A percentile compares a stretch with the other conserved stretches of the same genome.
phyloP scores from a whole-genome alignment of 257 asterid species.

The Jaltomata sinuosa region DNA sequence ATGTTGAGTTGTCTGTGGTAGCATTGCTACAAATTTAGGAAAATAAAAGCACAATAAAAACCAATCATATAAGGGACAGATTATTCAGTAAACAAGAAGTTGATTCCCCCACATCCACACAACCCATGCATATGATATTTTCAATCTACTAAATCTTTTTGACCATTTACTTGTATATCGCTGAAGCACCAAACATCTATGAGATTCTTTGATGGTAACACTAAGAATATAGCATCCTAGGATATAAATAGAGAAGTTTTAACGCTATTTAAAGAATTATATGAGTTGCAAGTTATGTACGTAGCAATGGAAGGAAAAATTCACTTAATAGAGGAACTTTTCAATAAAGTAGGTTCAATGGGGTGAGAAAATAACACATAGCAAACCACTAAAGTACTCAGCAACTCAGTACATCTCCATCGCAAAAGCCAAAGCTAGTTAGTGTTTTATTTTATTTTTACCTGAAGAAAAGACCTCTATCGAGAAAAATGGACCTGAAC shows the following conservation, averaged over 20 bases:
- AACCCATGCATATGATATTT: neutral
- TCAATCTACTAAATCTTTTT: neutral
- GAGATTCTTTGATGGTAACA: neutral
- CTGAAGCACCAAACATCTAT: neutral
- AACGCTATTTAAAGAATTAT: neutral
- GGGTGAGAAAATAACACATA: neutral
- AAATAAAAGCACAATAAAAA: neutral
- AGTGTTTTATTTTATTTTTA: no score
- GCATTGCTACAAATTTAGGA: slow-evolving; percentile 23
- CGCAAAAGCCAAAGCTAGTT: no score
- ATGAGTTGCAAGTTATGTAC: neutral
- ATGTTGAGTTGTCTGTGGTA: slow-evolving; percentile 18
- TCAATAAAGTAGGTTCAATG: neutral
- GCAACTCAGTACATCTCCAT: no score
- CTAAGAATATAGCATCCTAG: neutral
- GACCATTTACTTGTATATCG: neutral
- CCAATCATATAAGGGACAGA: neutral
- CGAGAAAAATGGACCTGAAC: no score
- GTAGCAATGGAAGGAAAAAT: neutral
- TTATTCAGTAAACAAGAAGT: neutral
- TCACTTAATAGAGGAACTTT: neutral
- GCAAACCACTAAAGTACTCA: no score
- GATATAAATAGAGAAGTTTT: neutral
- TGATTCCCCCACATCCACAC: neutral
- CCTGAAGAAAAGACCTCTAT: no score